phyloP scores from a whole-genome alignment of 2,329 filamentous ascomycete species.

The Verticillium isaacii region DNA sequence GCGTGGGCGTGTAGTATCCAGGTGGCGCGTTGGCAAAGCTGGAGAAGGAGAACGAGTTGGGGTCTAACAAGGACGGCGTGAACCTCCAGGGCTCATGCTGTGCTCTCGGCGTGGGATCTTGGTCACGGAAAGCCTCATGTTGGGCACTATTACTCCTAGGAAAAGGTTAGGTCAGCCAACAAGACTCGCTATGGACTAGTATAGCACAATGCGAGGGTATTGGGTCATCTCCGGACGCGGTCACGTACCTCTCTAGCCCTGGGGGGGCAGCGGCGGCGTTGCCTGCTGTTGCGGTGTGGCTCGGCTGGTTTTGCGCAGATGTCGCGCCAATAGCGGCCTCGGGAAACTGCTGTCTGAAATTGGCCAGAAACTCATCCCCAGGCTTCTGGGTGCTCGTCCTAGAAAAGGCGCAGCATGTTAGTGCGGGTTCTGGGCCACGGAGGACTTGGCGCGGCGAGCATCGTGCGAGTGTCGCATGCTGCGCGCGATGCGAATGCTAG shows the following conservation, averaged over 20 bases:
- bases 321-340: conserved; percentile 57
- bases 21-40: conserved; percentile 74
- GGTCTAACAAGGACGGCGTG: conserved; percentile 83
- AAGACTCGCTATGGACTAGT: not conserved
- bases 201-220: not conserved
- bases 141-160: conserved; percentile 39
- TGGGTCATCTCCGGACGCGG: too few species aligned
- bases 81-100: conserved; percentile 81
- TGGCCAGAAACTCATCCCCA: conserved; percentile 75
- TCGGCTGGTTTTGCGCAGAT: conserved; percentile 35
- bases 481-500: conserved; percentile 3
- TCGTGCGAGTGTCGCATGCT: conserved; percentile 2
- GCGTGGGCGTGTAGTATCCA: conserved; percentile 84
- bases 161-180: conserved; percentile 9
- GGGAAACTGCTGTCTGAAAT: conserved; percentile 80
- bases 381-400: conserved; percentile 82
- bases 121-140: conserved; percentile 54
- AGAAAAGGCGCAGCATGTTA: conserved; percentile 4
- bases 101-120: conserved; percentile 77
- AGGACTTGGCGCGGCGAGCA: not conserved
- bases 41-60: conserved; percentile 76
- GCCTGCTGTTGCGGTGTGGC: conserved; percentile 25
- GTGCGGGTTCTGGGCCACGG: conserved; percentile 3
- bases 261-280: conserved; percentile 13
- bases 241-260: conserved; percentile 1